Evolutionary conservation across 2,329 filamentous ascomycete genomes (phyloP), one percentile per base, ranked within the genome.

Genomic region (Aspergillus sp.): DNA sequence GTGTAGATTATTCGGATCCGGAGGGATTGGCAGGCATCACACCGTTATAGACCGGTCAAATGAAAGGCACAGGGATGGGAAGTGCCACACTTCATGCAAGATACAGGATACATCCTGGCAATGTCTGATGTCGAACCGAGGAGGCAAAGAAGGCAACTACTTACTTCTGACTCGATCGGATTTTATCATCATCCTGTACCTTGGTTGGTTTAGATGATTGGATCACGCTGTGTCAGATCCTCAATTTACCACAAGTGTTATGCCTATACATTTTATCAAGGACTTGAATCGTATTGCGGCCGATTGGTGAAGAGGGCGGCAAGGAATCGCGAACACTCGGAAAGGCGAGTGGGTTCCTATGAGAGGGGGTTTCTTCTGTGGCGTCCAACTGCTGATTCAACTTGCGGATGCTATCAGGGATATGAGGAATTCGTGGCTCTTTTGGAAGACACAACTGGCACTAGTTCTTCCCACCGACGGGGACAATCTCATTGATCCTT

Each of bases 311-410:
- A 28, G 23, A 28, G 45, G 15, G 45, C 8, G 8, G 45, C 12
- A 23, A 28, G 15, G 15, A 12, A 49, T 25, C 13, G 45, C 13
- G 23, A 49, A 17, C 13, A 30, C 21, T 50, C 25, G 47, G 28
- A 17, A 19, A 8, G 47, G n/a, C 15, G n/a, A 28, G 10, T 50
- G n/a, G 47, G 9, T 50, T 32, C 13, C 9, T n/a, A 25, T 12
- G 41, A 21, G 41, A 45, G 23, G 13, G 25, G 47, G 21, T 10
- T 13, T 36, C 32, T 36, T 17, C 13, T 10, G 47, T 30, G 47
- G 47, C 47, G 28, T 50, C 47, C n/a, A 30, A n/a, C 47, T 50
- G 47, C 47, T 50, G 47, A 50, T 50, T 50, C 47, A 50, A 50
- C 47, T 30, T 50, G 47, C 47, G 30, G 47, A 32, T 32, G 25